Evolutionary conservation across 148 eudicot genomes (phyloP), one percentile per base, ranked within the genome.

Genomic region (Pouteria glomerata): DNA sequence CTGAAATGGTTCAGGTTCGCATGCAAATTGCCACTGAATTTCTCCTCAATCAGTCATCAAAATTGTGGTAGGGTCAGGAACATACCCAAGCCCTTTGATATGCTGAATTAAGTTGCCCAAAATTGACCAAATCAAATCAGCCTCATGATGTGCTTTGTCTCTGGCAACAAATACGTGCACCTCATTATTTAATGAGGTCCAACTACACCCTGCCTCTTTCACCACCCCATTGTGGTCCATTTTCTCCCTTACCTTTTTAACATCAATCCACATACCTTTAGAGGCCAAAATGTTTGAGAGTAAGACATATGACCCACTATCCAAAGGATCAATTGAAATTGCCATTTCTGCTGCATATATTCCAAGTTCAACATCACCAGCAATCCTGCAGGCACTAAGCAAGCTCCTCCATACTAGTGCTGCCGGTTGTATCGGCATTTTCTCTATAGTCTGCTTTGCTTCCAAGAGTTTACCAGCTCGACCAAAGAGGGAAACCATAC

Each of bases 321-420:
- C 96, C 37, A 19, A 63, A 23, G 84, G 89, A 71, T 84, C 85
- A 67, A 57, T 70, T 35, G 78, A 75, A 77, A 87, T 84, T 14
- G 88, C 96, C 91, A 80, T 84, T 59, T 83, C 89, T 19, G 90
- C 91, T 23, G 90, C 91, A 79, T 82, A 71, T 70, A 78, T 69
- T 24, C 82, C 90, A 70, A 89, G 69, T 57, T 77, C 85, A 56
- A 60, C 72, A 70, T 89, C 58, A 41, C 83, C 87, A 21, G 73
- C 50, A 51, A 63, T 65, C 52, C 81, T 78, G 68, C 91, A 90
- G 8, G 88, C 89, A 73, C 86, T 84, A 34, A 90, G 85, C 79
- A 90, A 85, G 76, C 84, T 87, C 81, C 83, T 87, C 96, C 96
- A 90, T 4, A 87, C 81, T 71, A 82, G 66, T 19, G 85, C 84